Base-by-base conservation (phyloP, 305 asterid species). In the Rubia tinctorum region DNA sequence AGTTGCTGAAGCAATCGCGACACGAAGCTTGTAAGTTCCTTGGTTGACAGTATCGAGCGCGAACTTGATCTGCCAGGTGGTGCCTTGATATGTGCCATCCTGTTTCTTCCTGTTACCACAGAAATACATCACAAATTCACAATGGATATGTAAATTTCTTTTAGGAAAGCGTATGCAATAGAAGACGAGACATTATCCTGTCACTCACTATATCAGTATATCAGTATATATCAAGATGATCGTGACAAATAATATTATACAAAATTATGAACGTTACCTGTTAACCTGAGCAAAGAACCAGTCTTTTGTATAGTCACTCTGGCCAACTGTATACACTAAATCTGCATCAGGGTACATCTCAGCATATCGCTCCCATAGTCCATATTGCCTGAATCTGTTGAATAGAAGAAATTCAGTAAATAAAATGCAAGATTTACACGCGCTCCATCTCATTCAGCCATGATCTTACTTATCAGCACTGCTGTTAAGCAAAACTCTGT, bases 41-140 rank as follows among this genome's bases (percentile, higher is more conserved):
- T 64, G 84, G 45, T 76, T 71, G 72, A 88, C 86, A 58, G 55
- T 25, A 60, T 81, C 90, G 15, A 92, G 85, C 39, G 15, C 45
- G 88, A 91, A 95, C 79, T 85, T 89, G 79, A 92, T 89, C 83
- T 95, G 91, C 99, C 99, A 95, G 2, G 98, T 95, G 5, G 97
- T 92, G 74, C 99, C 99, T 81, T 82, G 80, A 78, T 85, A 88
- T 5, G 91, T 78, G 72, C 85, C 89, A 65, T 91, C 89, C 58
- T 78, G 86, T 75, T 79, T 91, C 81, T 80, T 89, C 90, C 99
- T 95, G 80, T 72, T 13, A 87, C 22, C 9, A 15, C 11, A 11
- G 14, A 49, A 47, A 47, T 68, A 27, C 39, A 43, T 63, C 25
- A 22, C 18, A 27, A 27, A 27, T 27, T 30, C 3, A 30, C 37